Evolutionary conservation across 2,329 filamentous ascomycete genomes (phyloP), one percentile per base, ranked within the genome.

Genomic region (Talaromyces albobiverticillius): DNA sequence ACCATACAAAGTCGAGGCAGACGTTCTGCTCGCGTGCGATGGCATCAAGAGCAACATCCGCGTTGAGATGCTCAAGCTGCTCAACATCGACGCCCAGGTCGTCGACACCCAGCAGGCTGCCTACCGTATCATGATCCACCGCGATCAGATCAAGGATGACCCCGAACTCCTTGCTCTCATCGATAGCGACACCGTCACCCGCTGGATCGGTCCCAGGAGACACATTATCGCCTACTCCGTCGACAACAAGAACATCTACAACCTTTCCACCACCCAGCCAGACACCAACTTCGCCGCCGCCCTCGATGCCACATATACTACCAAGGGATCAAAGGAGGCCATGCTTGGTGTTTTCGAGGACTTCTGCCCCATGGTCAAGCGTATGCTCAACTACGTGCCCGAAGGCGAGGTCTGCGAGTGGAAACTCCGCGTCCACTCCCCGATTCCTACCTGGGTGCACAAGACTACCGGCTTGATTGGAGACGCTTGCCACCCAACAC

Each of bases 181-280:
- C 11, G 76, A 84, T 42, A 74, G 74, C 14, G 79, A 85, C 53
- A 71, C 74, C 6, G 84, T 83, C 1, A 81, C 80, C 1, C 76
- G 85, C 36, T 88, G 83, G 81, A 85, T 87, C 48, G 84, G 85
- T n/a, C 79, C 81, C 54, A 81, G 82, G 63, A 76, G 82, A 3
- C 85, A 88, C 60, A 83, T 87, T 57, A 87, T 88, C 63, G 84
- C 83, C 1, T 88, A 88, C 62, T 79, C 84, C 0, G 79, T 88
- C 26, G 78, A 80, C 52, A 77, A 78, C 59, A 83, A 87, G 62
- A 77, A 78, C 14, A 81, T 87, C 54, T 87, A 87, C 73, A 88
- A 88, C 68, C 69, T 88, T 38, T 83, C 80, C 11, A 85, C 84
- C 2, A 75, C 80, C 0, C 84, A 87, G 57, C 82, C 83, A 0